Evolutionary conservation across 225 moss, liverwort and hornwort species (phyloP).

Genomic region (Thuidium tamariscinum): DNA sequence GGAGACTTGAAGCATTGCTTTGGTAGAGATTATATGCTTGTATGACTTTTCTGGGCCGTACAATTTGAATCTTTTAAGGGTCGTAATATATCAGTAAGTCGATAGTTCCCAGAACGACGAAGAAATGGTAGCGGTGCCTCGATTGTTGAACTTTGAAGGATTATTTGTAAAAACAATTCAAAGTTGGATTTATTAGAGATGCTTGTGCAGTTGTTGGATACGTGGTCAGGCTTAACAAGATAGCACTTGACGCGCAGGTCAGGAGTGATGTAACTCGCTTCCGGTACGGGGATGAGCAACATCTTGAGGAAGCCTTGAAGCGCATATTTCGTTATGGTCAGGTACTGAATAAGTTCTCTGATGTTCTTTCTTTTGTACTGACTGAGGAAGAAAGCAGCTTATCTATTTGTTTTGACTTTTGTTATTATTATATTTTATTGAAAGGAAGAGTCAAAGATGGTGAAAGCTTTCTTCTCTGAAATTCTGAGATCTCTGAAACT

Average conservation of each 20-base stretch:
- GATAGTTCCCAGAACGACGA: background rate
- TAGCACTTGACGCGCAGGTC: constrained; percentile 34
- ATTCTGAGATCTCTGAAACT: background rate
- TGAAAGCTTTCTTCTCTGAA: background rate
- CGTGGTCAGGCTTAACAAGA: background rate
- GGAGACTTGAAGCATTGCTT: background rate
- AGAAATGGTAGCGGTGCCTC: background rate
- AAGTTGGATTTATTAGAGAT: background rate
- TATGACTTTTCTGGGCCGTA: background rate
- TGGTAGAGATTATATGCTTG: background rate
- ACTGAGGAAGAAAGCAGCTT: background rate
- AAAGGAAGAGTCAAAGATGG: background rate
- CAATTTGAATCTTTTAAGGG: background rate
- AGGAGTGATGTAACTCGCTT: constrained; percentile 95
- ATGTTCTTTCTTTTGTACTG: background rate
- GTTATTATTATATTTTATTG: background rate
- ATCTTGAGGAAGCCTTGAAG: constrained; percentile 97
- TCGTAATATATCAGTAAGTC: background rate
- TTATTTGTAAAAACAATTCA: background rate
- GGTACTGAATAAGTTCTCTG: constrained; percentile 21
- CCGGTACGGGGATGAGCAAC: constrained; percentile 96
- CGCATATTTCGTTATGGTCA: constrained; percentile 90
- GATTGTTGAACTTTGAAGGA: background rate
- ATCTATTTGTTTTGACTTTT: background rate
- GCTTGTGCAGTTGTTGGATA: background rate